A percentile compares a stretch with the other conserved stretches of the same genome.
These are phyloP conservation scores for Sonneratia caseolaris DNA, from an alignment of 345 rosid genomes.

Conservation along the genomic window DNA sequence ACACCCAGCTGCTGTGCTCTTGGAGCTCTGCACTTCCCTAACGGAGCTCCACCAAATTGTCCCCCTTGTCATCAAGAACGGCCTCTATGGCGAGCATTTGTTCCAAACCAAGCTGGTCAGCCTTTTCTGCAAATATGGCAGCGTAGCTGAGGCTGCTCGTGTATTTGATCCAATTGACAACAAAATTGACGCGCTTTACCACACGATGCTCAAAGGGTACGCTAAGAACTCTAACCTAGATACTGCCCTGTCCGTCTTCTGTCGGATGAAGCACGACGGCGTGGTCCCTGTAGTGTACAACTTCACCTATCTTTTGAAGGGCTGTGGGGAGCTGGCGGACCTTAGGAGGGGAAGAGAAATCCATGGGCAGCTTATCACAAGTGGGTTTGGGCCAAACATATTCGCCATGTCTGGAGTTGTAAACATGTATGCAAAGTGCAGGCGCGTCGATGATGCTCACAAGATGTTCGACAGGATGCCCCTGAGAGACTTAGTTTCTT, in stretches of 20 bases:
- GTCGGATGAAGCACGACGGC: constrained; percentile 49
- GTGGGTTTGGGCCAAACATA: constrained; percentile 47
- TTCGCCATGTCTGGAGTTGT: constrained; percentile 71
- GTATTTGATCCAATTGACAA: constrained; percentile 56
- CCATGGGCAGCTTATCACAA: constrained; percentile 59
- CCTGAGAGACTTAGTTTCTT: constrained; percentile 69
- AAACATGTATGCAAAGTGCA: constrained; percentile 59
- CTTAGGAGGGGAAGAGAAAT: constrained; percentile 53
- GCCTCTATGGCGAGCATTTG: constrained; percentile 41
- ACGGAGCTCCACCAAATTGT: constrained; percentile 50
- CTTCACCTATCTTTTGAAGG: constrained; percentile 63
- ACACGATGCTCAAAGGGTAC: constrained; percentile 79
- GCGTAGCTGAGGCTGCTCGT: constrained; percentile 53
- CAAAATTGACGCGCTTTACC: constrained; percentile 54
- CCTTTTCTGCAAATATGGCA: constrained; percentile 60
- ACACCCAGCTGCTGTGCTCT: constrained; percentile 71
- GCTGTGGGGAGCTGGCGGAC: constrained; percentile 47
- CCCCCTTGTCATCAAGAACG: constrained; percentile 56
- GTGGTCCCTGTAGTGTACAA: constrained; percentile 59
- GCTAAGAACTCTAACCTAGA: constrained; percentile 41
- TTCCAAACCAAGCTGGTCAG: constrained; percentile 80
- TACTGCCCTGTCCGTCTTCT: constrained; percentile 38
- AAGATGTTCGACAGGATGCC: constrained; percentile 85
- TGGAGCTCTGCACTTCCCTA: constrained; percentile 52
- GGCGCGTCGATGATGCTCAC: constrained; percentile 43